Conservation (phyloP, 768 basidiomycete genomes). For the Suillus subaureus region DNA sequence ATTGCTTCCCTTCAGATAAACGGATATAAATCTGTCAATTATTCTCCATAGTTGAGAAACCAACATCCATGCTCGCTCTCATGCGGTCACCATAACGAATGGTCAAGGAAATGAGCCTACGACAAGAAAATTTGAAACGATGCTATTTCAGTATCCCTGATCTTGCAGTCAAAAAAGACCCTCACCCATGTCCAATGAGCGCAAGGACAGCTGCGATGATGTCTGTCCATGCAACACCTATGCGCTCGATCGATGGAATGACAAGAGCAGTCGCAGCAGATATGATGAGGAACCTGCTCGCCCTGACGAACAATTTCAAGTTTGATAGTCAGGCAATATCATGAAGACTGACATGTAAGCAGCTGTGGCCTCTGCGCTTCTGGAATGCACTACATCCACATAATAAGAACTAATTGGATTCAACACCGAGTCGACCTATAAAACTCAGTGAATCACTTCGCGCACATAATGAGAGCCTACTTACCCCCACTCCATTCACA, state of each 20-base stretch:
- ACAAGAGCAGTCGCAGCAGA: conserved; percentile 46
- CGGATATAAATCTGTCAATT: conserved; percentile 26
- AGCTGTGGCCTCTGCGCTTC: conserved; percentile 35
- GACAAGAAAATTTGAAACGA: background rate
- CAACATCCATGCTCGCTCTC: conserved; percentile 52
- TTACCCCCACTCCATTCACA: conserved; percentile 60
- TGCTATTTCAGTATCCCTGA: background rate
- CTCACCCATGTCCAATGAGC: conserved; percentile 53
- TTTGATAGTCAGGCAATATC: background rate
- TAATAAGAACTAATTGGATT: background rate
- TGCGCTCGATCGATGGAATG: conserved; percentile 50
- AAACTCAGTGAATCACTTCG: background rate
- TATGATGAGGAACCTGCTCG: conserved; percentile 46
- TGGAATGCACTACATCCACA: background rate
- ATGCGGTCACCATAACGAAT: conserved; percentile 55
- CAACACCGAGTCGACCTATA: background rate
- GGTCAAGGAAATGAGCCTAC: conserved; percentile 46
- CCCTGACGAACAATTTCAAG: conserved; percentile 33
- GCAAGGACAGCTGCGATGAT: conserved; percentile 43
- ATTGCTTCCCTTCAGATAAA: background rate
- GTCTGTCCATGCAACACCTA: conserved; percentile 51
- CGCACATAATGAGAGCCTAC: conserved; percentile 17
- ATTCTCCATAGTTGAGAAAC: conserved; percentile 40
- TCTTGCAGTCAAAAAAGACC: conserved; percentile 13
- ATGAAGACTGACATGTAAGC: conserved; percentile 45